phyloP scores from a whole-genome alignment of 2,329 filamentous ascomycete genomes.

The Colletotrichum sp. region DNA sequence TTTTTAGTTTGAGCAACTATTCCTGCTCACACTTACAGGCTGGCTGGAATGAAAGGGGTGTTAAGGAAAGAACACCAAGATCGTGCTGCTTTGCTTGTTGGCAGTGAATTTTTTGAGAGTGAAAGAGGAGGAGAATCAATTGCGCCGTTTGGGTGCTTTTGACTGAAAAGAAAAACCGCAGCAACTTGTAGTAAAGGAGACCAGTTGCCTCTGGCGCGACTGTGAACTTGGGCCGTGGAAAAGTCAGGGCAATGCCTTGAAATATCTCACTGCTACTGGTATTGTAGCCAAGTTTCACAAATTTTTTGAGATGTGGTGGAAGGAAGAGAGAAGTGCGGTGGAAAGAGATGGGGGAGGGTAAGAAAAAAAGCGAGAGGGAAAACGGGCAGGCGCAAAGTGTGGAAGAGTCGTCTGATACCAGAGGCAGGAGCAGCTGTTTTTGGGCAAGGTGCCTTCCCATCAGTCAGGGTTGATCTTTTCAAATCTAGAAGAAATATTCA shows the following conservation, averaged over 20 bases:
- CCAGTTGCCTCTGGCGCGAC: neutral
- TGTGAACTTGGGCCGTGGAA: neutral
- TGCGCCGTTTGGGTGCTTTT: neutral
- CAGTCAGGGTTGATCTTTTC: neutral
- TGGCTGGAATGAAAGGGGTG: neutral
- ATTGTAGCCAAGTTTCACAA: neutral
- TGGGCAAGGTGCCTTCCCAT: neutral
- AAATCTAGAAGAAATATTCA: neutral
- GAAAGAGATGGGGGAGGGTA: neutral
- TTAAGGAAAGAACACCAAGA: neutral
- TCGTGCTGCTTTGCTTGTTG: neutral
- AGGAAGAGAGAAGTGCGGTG: neutral
- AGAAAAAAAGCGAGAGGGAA: neutral
- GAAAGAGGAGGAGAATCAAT: neutral
- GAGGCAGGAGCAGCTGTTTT: neutral
- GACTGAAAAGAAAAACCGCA: neutral
- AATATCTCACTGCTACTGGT: neutral
- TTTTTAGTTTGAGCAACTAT: neutral
- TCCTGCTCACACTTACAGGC: neutral
- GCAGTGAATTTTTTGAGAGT: neutral
- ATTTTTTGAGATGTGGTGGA: neutral
- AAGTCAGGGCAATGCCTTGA: neutral
- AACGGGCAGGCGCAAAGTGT: neutral
- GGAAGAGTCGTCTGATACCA: neutral
- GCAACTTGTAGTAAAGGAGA: neutral